Evolutionary conservation across 2,329 filamentous ascomycete genomes (phyloP).

Genomic region (Calonectria ilicicola): DNA sequence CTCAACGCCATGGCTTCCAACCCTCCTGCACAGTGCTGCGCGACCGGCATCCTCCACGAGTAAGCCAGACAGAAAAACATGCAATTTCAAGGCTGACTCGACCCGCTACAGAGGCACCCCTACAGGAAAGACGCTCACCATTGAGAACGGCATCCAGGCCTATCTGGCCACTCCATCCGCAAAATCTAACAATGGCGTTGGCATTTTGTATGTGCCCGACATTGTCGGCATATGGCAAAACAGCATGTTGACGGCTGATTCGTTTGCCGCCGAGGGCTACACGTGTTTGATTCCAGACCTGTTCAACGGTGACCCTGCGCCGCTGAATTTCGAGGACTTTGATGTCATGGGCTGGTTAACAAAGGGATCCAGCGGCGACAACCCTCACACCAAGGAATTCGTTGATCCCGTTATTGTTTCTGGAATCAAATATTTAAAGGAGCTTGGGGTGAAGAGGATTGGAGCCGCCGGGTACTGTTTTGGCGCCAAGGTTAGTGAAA

Average conservation of each 20-base stretch:
- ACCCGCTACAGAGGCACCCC: constrained; percentile 52
- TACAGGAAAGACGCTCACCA: constrained; percentile 53
- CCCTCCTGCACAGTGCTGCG: constrained; percentile 13
- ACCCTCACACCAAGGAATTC: constrained; percentile 49
- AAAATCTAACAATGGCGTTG: constrained; percentile 46
- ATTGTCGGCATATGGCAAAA: constrained; percentile 63
- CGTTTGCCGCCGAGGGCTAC: constrained; percentile 49
- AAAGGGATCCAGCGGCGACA: constrained; percentile 57
- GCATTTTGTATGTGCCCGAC: constrained; percentile 60
- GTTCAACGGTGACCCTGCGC: constrained; percentile 52
- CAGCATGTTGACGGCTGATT: constrained; percentile 52
- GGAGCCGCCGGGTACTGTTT: constrained; percentile 81
- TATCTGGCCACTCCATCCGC: constrained; percentile 60
- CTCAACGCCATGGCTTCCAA: constrained; percentile 9
- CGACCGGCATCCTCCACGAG: constrained; percentile 17
- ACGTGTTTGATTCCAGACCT: constrained; percentile 47
- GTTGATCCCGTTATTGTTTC: constrained; percentile 46
- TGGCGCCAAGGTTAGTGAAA: constrained; percentile 70
- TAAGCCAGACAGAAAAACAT: not conserved
- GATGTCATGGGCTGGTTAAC: constrained; percentile 47
- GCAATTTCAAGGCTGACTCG: not conserved
- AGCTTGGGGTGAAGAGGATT: constrained; percentile 68
- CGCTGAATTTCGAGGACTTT: constrained; percentile 56
- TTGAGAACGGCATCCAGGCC: constrained; percentile 55
- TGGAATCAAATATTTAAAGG: constrained; percentile 65